phyloP scores from a whole-genome alignment of 2,329 filamentous ascomycete species.

The Cercospora nicotianae region DNA sequence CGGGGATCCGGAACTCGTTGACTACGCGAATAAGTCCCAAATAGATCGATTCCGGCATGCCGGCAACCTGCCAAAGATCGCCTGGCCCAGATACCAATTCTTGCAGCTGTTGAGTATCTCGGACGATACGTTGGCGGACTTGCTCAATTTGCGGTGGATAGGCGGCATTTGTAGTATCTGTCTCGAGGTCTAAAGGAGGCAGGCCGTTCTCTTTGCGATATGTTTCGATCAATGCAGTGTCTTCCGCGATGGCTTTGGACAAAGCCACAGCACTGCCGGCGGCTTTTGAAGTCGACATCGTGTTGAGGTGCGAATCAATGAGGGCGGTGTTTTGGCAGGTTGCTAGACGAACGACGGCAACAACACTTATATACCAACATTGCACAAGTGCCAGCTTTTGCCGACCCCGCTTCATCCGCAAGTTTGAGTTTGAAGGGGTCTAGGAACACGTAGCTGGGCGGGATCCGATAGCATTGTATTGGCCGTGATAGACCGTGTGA shows the following conservation, averaged over 20 bases:
- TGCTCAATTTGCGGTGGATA: background rate
- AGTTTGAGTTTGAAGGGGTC: background rate
- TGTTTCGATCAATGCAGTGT: background rate
- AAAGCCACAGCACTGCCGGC: background rate
- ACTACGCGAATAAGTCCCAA: background rate
- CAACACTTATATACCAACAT: background rate
- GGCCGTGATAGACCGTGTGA: background rate
- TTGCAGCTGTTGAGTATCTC: background rate
- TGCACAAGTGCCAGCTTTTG: background rate
- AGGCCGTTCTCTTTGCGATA: background rate
- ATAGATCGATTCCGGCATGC: background rate
- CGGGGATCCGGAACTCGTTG: background rate
- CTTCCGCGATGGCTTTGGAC: background rate
- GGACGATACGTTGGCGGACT: background rate
- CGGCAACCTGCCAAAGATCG: background rate
- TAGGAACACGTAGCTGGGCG: background rate
- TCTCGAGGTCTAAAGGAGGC: background rate
- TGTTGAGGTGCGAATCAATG: background rate
- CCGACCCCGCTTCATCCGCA: background rate
- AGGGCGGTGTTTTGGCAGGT: background rate
- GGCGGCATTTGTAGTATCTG: background rate
- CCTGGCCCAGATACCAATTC: background rate
- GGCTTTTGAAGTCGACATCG: background rate
- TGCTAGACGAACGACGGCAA: background rate
- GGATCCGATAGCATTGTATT: background rate